Evolutionary conservation across 306 rosid genomes (phyloP).

Genomic region (Abrus pulchellus): DNA sequence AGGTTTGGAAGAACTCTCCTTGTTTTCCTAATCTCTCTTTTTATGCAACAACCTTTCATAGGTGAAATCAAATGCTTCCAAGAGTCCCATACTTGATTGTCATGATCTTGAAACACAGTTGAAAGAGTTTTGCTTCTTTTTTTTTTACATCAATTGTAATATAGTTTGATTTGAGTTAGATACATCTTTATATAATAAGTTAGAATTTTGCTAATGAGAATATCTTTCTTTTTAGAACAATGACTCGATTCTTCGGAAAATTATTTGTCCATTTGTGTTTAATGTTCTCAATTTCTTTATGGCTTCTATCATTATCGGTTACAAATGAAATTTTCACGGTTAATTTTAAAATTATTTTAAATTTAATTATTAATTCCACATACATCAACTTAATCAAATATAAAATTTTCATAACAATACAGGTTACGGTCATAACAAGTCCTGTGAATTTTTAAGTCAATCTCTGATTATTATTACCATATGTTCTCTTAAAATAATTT

Average conservation of each 20-base stretch:
- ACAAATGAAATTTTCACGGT: neutral
- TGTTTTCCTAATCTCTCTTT: conserved; percentile 51
- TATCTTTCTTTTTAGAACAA: too few species aligned
- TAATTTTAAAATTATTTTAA: too few species aligned
- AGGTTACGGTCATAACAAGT: neutral
- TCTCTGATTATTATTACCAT: neutral
- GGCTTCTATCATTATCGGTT: neutral
- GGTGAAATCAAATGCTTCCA: neutral
- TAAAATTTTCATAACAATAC: too few species aligned
- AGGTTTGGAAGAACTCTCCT: conserved; percentile 69
- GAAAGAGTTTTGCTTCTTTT: neutral
- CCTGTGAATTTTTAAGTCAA: too few species aligned
- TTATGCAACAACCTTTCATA: conserved; percentile 22
- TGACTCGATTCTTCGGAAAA: too few species aligned
- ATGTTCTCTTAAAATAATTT: too few species aligned
- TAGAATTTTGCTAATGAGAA: too few species aligned
- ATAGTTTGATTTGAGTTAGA: too few species aligned
- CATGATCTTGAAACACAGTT: neutral
- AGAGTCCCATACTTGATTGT: neutral
- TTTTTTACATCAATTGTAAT: neutral
- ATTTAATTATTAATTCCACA: too few species aligned
- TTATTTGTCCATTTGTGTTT: neutral
- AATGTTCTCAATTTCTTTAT: too few species aligned
- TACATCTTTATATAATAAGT: neutral
- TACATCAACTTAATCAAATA: neutral